Evolutionary conservation across 805 yeast species (phyloP).

Genomic region (Starmera dryadoides): DNA sequence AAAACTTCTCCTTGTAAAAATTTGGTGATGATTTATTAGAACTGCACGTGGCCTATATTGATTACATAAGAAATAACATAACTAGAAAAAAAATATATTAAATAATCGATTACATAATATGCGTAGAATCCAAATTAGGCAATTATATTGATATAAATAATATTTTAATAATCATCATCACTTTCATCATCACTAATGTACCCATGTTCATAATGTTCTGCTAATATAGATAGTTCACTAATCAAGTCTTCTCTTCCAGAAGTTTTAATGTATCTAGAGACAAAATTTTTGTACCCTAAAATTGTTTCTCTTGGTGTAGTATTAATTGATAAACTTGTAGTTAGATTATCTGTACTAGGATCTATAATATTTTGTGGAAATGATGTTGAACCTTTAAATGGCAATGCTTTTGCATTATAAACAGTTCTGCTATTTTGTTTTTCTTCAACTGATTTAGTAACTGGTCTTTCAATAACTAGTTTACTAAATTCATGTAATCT

Average conservation of each 20-base stretch:
- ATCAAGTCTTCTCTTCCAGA: conserved; percentile 51
- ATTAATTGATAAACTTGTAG: conserved; percentile 15
- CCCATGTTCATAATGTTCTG: conserved; percentile 43
- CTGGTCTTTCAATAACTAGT: conserved; percentile 17
- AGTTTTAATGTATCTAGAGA: conserved; percentile 22
- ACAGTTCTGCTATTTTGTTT: conserved; percentile 2
- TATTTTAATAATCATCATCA: conserved; percentile 10
- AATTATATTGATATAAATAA: not conserved
- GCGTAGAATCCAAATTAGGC: not conserved
- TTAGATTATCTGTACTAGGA: conserved; percentile 7
- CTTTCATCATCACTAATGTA: conserved; percentile 38
- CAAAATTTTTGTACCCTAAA: conserved; percentile 20
- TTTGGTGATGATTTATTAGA: too few relatives aligned
- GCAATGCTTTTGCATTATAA: conserved; percentile 5
- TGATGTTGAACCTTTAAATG: conserved; percentile 21
- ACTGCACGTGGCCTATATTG: not conserved
- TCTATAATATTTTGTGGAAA: conserved; percentile 21
- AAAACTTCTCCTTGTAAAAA: too few relatives aligned
- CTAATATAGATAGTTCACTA: conserved; percentile 37
- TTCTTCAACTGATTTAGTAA: conserved; percentile 1
- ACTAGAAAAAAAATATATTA: not conserved
- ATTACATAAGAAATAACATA: not conserved
- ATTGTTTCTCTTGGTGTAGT: conserved; percentile 10
- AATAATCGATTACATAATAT: too few relatives aligned
- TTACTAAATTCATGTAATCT: conserved; percentile 20